phyloP scores from a whole-genome alignment of 768 basidiomycete species.

The Pulveroboletus sp. region DNA sequence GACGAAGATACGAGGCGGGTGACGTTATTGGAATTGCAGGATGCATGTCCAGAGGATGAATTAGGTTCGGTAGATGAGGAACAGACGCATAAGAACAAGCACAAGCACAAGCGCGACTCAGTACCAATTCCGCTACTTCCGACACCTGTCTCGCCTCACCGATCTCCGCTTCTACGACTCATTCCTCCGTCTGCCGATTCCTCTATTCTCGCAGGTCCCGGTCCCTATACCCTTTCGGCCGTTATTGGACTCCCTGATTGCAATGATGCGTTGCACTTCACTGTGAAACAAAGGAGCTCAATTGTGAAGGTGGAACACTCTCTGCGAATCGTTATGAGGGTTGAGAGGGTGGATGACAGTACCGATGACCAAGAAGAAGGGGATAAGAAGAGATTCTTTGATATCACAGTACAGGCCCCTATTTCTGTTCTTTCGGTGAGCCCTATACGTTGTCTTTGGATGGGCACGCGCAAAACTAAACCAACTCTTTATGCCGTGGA shows the following conservation, averaged over 20 bases:
- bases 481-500: neutral
- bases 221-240: conserved; percentile 22
- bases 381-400: conserved; percentile 77
- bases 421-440: conserved; percentile 86
- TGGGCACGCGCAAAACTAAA: neutral
- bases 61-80: neutral
- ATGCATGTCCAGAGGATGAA: conserved; percentile 16
- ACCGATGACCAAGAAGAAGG: conserved; percentile 57
- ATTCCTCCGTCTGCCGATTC: conserved; percentile 17
- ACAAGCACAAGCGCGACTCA: conserved; percentile 3
- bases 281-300: conserved; percentile 64
- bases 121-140: conserved; percentile 24
- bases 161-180: conserved; percentile 24
- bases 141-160: conserved; percentile 28
- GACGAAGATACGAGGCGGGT: conserved; percentile 11
- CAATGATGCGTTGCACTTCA: conserved; percentile 54
- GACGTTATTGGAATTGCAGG: conserved; percentile 19
- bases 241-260: conserved; percentile 20
- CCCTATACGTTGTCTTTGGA: conserved; percentile 6
- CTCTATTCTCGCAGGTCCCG: conserved; percentile 23
- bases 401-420: conserved; percentile 85
- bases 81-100: conserved; percentile 11
- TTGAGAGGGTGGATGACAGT: conserved; percentile 67
- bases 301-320: conserved; percentile 73
- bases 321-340: conserved; percentile 78